Evolutionary conservation across 805 yeast genomes (phyloP), one percentile per base, ranked within the genome.

Genomic region (Teunomyces panamensis): DNA sequence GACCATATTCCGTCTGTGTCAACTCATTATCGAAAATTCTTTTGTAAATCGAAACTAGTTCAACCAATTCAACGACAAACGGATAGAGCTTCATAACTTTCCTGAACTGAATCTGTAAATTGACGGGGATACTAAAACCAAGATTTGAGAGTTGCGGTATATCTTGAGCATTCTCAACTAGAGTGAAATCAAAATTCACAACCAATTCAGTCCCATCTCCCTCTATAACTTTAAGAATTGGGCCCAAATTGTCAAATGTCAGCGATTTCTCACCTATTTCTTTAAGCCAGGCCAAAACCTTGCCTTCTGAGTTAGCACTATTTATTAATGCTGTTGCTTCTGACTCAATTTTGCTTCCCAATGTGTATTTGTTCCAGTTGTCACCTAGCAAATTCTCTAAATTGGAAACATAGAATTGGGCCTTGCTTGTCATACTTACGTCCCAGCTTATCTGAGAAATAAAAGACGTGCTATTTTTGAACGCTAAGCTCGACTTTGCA

Each of bases 71-170:
- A 3, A 75, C 65, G 0, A 87, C 84, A 51, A 75, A 74, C 0
- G 91, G 89, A 44, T 81, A 76, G 0, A 85, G 56, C 28, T 72
- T 66, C 47, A 78, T 71, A 2, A 83, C 69, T 28, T 72, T 75
- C 39, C 79, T 72, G 0, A 88, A 72, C 26, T 69, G 73, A 1
- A 76, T 56, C 10, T 68, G 51, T 2, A 86, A 50, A 4, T 71
- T 56, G 24, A 77, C 77, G 0, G 96, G 92, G 0, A 89, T 64
- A 7, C 75, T 78, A 56, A 74, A 79, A 0, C 79, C 83, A 51
- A 82, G 61, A 50, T 73, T 64, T 5, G 68, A 60, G 28, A 87
- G 58, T 42, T 76, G 75, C 35, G 79, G 63, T 1, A 81, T 78
- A 55, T 87, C 89, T 46, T 79, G 75, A 62, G 77, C 75, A 8